Percentiles rank a stretch among this genome's conserved stretches.
Conservation (phyloP, 441 rosid genomes). For the Rhodomyrtus psidioides region DNA sequence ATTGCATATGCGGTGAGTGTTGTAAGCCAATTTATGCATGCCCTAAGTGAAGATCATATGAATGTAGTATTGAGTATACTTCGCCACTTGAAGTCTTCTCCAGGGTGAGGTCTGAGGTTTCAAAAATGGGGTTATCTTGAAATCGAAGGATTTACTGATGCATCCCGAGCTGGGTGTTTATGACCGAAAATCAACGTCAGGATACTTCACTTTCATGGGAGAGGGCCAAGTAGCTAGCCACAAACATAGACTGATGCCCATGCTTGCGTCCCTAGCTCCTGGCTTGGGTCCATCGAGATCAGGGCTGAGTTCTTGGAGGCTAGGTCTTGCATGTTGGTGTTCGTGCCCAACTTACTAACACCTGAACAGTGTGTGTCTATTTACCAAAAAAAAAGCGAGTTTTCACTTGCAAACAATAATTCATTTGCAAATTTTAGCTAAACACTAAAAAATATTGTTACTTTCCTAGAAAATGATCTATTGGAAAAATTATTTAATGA, state of each 20-base stretch:
- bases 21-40: too few relatives aligned
- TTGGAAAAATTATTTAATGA: not conserved
- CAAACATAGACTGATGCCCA: not conserved
- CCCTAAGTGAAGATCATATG: too few relatives aligned
- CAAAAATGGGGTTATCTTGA: too few relatives aligned
- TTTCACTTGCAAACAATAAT: not conserved
- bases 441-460: not conserved
- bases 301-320: not conserved
- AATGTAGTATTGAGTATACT: too few relatives aligned
- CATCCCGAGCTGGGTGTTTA: too few relatives aligned
- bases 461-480: not conserved
- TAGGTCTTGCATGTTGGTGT: rapidly evolving
- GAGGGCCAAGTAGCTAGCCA: not conserved
- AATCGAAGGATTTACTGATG: too few relatives aligned
- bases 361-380: not conserved
- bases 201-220: too few relatives aligned
- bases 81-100: too few relatives aligned
- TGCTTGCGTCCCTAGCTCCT: not conserved
- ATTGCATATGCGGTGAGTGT: too few relatives aligned
- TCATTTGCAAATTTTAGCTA: too few relatives aligned
- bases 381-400: not conserved
- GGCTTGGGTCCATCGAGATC: not conserved
- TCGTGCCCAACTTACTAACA: not conserved
- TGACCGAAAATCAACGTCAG: too few relatives aligned
- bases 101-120: too few relatives aligned